Evolutionary conservation across 495 filamentous ascomycete genomes (phyloP).

Genomic region (Neurospora sp.): DNA sequence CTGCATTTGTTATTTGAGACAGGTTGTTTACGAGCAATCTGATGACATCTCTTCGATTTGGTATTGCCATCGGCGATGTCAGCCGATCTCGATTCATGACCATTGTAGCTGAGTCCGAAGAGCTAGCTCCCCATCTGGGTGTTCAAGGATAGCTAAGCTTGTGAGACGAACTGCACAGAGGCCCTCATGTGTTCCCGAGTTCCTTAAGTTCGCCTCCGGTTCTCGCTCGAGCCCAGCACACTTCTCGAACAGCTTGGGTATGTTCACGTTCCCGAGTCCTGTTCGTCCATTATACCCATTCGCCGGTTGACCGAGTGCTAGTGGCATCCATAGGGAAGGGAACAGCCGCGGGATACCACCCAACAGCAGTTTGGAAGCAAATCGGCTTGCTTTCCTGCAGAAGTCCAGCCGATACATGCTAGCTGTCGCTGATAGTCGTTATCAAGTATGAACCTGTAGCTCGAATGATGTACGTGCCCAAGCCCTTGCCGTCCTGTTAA

Average conservation of each 20-base stretch:
- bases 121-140: conserved; percentile 4
- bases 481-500: background rate
- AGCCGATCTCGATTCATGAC: conserved; percentile 2
- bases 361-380: background rate
- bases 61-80: conserved; percentile 3
- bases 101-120: background rate
- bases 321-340: background rate
- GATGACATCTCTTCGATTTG: conserved; percentile 1
- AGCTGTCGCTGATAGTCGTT: background rate
- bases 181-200: conserved; percentile 9
- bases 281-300: background rate
- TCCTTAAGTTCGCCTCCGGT: conserved; percentile 5
- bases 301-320: background rate
- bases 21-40: conserved; percentile 15
- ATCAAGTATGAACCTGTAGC: background rate
- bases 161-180: conserved; percentile 32
- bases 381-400: background rate
- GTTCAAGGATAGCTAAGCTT: conserved; percentile 23
- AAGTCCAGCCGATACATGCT: background rate
- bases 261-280: background rate
- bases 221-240: conserved; percentile 5
- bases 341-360: background rate
- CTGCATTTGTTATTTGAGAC: conserved; percentile 1
- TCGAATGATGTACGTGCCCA: background rate
- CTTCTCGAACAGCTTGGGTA: background rate